phyloP scores from a whole-genome alignment of 2,329 filamentous ascomycete genomes.

The Penicillium sp. region DNA sequence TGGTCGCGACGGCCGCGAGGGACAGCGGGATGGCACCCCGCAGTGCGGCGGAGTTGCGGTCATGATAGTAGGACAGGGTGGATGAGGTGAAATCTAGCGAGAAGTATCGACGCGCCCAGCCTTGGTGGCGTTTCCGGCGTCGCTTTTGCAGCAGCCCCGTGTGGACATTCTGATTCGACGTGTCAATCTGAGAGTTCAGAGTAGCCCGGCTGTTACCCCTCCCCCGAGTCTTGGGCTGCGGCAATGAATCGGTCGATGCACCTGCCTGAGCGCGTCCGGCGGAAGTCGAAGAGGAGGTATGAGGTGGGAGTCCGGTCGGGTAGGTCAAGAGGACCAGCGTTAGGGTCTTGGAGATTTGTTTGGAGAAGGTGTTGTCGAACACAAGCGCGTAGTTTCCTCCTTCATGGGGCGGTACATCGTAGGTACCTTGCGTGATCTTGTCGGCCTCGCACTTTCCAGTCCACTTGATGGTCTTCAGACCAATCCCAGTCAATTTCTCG shows the following conservation, averaged over 20 bases:
- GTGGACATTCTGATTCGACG: slow-evolving; percentile 61
- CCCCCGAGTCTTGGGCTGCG: slow-evolving; percentile 36
- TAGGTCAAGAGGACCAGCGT: slow-evolving; percentile 95
- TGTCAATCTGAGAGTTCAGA: slow-evolving; percentile 26
- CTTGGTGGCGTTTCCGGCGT: slow-evolving; percentile 88
- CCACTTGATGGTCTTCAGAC: slow-evolving; percentile 70
- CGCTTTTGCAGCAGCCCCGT: slow-evolving; percentile 87
- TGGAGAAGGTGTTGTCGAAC: slow-evolving; percentile 98
- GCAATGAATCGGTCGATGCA: slow-evolving; percentile 55
- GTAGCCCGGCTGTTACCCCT: slow-evolving; percentile 32
- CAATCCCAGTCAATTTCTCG: slow-evolving; percentile 64
- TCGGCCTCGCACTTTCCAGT: slow-evolving; percentile 94
- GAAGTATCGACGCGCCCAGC: slow-evolving; percentile 90
- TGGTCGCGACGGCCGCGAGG: slow-evolving; percentile 84
- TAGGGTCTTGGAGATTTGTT: slow-evolving; percentile 88
- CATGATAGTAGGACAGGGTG: slow-evolving; percentile 95
- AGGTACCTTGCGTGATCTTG: slow-evolving; percentile 87
- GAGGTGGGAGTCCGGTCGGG: slow-evolving; percentile 65
- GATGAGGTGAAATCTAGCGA: slow-evolving; percentile 93
- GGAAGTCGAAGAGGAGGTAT: slow-evolving; percentile 49
- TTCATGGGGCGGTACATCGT: slow-evolving; percentile 72
- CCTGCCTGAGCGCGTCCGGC: slow-evolving; percentile 41
- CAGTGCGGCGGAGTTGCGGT: slow-evolving; percentile 86
- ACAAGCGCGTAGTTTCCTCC: slow-evolving; percentile 95
- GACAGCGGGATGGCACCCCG: slow-evolving; percentile 90